These are phyloP conservation scores for Alternaria panax DNA, from an alignment of 2,329 filamentous ascomycete species.

Conservation along the genomic window DNA sequence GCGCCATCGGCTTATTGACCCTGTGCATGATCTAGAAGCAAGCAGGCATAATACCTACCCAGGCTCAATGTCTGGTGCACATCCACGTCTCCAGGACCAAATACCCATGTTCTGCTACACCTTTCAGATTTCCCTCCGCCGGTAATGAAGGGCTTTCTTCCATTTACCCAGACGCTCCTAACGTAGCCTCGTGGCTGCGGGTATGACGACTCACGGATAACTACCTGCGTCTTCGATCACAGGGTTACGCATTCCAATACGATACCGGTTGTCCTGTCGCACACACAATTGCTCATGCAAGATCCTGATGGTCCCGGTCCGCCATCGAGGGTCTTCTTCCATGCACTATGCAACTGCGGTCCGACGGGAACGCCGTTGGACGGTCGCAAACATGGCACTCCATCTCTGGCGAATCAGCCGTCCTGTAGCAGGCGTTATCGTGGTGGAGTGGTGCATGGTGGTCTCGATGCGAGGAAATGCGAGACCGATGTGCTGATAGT, in stretches of 20 bases:
- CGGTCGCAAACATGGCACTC: neutral
- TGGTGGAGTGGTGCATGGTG: neutral
- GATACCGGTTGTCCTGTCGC: conserved; percentile 16
- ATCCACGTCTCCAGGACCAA: neutral
- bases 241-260: neutral
- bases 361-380: conserved; percentile 1
- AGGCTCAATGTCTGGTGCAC: neutral
- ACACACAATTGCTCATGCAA: conserved; percentile 2
- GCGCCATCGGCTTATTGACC: neutral
- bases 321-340: neutral
- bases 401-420: neutral
- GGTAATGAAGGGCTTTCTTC: neutral
- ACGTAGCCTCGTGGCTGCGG: conserved; percentile 1
- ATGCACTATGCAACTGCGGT: conserved; percentile 7
- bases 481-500: neutral
- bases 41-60: neutral
- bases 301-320: neutral
- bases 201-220: conserved; percentile 19
- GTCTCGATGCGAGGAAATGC: neutral
- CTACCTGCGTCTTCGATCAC: conserved; percentile 1
- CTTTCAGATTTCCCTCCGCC: neutral
- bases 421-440: neutral
- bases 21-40: neutral
- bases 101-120: neutral
- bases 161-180: conserved; percentile 12